Base-by-base conservation (phyloP, 164 flowering plant species). In the Warburgia ugandensis region DNA sequence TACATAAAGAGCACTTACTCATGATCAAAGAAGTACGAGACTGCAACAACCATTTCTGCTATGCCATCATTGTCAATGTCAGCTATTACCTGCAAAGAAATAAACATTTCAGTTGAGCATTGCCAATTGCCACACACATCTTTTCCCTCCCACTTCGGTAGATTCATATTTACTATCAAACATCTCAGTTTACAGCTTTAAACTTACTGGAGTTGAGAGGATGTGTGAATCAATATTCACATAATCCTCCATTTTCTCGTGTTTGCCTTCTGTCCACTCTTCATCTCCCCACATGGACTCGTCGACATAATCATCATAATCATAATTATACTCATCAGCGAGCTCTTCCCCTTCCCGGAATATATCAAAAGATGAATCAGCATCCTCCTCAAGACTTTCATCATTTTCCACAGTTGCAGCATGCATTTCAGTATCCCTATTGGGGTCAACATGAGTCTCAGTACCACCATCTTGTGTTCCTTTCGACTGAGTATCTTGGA, bases 201-300 rank as follows among this genome's bases (percentile, higher is more conserved):
- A 28, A 79, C 95, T 81, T 71, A 94, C 99, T 38, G 99, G 99
- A 64, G 97, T 94, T 63, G 79, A 68, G 45, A 94, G 70, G 44
- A 94, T 67, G 55, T 94, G 99, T 1, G 99, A 65, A 52, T 94
- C 99, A 62, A 94, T 65, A 48, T 86, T 68, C 68, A 94, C 86
- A 76, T 67, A 84, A 69, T 89, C 87, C 61, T 89, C 95, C 61
- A 63, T 13, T 52, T 68, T 83, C 74, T 89, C 95, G 50, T 94
- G 99, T 42, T 69, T 56, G 23, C 56, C 72, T 73, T 94, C 99
- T 43, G 56, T 67, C 92, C 90, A 94, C 58, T 81, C 96, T 74
- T 94, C 99, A 73, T 82, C 94, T 50, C 92, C 96, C 99, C 99
- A 94, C 84, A 83, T 59, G 52, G 75, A 49, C 45, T 89, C 97